Conservation (phyloP, 257 asterid genomes). For the Nicotiana tabacum region DNA sequence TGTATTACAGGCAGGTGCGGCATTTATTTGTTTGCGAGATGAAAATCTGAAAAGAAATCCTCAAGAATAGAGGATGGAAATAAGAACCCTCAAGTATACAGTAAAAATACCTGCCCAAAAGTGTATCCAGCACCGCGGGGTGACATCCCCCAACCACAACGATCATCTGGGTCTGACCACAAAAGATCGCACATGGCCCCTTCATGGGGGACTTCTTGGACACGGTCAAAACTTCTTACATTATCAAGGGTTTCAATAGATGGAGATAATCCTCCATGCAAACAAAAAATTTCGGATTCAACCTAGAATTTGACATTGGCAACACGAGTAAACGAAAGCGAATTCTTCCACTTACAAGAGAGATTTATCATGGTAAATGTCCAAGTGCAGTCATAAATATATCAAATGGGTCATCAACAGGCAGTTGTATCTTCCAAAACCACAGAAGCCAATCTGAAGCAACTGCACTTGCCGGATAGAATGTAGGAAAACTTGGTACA, state of each 20-base stretch:
- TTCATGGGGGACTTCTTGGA: constrained; percentile 99
- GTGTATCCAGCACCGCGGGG: constrained; percentile 99
- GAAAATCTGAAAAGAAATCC: background rate
- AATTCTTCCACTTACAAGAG: background rate
- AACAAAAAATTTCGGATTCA: constrained; percentile 93
- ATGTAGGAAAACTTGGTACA: background rate
- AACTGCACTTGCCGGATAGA: background rate
- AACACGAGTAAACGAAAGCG: background rate
- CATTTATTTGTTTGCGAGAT: background rate
- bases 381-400: background rate
- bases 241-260: constrained; percentile 90
- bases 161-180: constrained; percentile 99
- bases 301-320: constrained; percentile 40
- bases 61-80: background rate
- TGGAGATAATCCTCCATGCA: constrained; percentile 95
- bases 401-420: background rate
- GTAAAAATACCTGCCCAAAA: constrained; percentile 70
- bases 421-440: background rate
- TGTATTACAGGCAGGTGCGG: constrained; percentile 19
- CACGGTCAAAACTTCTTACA: constrained; percentile 91
- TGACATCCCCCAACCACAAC: constrained; percentile 99
- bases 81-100: constrained; percentile 10
- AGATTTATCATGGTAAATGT: background rate
- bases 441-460: background rate
- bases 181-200: constrained; percentile 97